phyloP scores from a whole-genome alignment of 352 stramenopile genomes.

The Pythium guiyangense region DNA sequence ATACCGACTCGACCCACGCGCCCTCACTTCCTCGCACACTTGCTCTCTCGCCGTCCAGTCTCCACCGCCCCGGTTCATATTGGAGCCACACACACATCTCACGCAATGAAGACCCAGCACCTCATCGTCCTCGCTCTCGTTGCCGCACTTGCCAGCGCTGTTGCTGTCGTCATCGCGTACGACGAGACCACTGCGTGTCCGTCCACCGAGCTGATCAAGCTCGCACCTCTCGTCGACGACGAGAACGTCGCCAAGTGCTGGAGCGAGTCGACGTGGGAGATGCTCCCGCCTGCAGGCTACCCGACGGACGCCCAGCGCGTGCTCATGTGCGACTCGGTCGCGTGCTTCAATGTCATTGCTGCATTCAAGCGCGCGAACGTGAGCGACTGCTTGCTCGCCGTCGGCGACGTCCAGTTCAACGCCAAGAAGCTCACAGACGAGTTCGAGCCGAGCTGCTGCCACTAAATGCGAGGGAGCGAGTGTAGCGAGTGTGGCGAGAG shows the following conservation, averaged over 20 bases:
- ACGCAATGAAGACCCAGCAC: slow-evolving; percentile 15
- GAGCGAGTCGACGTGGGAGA: slow-evolving; percentile 19
- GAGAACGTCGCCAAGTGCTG: slow-evolving; percentile 18
- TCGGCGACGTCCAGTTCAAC: slow-evolving; percentile 23
- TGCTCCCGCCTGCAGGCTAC: slow-evolving; percentile 23
- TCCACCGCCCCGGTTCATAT: too few relatives aligned
- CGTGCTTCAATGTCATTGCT: slow-evolving; percentile 23
- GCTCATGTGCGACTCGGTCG: slow-evolving; percentile 21
- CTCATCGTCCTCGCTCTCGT: slow-evolving; percentile 1
- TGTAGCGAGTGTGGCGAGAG: too few relatives aligned
- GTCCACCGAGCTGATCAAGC: slow-evolving; percentile 13
- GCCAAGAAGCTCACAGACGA: slow-evolving; percentile 27
- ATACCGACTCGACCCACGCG: too few relatives aligned
- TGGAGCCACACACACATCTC: too few relatives aligned
- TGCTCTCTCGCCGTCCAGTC: too few relatives aligned
- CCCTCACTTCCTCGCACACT: too few relatives aligned
- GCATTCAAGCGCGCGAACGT: slow-evolving; percentile 15
- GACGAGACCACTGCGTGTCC: slow-evolving; percentile 9
- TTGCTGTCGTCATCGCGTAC: slow-evolving; percentile 9
- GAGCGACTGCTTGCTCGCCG: slow-evolving; percentile 25
- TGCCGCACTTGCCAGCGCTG: slow-evolving; percentile 2
- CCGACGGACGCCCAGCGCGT: slow-evolving; percentile 17
- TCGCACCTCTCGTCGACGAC: slow-evolving; percentile 6
- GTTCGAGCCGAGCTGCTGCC: slow-evolving; percentile 23
- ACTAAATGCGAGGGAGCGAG: slow-evolving; percentile 6